A percentile compares a stretch with the other conserved stretches of the same genome.
phyloP scores from a whole-genome alignment of 2,329 filamentous ascomycete species.

The Sphaerostilbella broomeana region DNA sequence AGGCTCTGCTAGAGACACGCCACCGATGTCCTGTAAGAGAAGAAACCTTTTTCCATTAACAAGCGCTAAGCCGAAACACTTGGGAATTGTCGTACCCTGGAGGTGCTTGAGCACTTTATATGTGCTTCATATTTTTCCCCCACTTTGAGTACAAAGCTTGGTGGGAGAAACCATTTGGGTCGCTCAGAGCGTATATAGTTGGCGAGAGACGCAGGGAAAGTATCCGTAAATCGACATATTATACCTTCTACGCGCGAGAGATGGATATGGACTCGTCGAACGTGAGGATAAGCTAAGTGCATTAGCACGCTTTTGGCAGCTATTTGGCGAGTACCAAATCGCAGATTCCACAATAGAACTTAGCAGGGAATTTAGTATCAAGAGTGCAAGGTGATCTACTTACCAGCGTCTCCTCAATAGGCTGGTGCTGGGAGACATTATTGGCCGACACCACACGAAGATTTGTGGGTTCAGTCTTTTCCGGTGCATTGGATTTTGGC shows the following conservation, averaged over 20 bases:
- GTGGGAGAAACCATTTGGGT: conserved; percentile 2
- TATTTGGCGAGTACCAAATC: too few relatives aligned
- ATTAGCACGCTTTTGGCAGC: too few relatives aligned
- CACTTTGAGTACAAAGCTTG: not conserved
- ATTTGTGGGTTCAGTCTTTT: too few relatives aligned
- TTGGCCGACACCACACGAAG: too few relatives aligned
- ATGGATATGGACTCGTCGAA: not conserved
- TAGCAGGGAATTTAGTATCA: too few relatives aligned
- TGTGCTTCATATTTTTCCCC: not conserved
- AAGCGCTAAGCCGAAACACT: not conserved
- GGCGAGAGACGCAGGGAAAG: not conserved
- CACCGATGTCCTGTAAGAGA: conserved; percentile 2
- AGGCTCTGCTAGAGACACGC: not conserved
- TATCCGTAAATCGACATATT: not conserved
- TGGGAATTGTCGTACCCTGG: not conserved
- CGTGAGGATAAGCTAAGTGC: not conserved
- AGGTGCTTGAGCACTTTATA: not conserved
- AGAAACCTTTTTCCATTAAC: not conserved
- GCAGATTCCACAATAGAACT: too few relatives aligned
- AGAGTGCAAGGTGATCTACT: too few relatives aligned
- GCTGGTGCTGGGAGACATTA: too few relatives aligned
- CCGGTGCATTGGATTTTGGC: too few relatives aligned
- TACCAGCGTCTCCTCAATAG: too few relatives aligned
- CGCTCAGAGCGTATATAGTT: not conserved
- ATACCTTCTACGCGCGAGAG: not conserved